Evolutionary conservation across 2,329 filamentous ascomycete species (phyloP).

Genomic region (Sarocladiaceae sp.): DNA sequence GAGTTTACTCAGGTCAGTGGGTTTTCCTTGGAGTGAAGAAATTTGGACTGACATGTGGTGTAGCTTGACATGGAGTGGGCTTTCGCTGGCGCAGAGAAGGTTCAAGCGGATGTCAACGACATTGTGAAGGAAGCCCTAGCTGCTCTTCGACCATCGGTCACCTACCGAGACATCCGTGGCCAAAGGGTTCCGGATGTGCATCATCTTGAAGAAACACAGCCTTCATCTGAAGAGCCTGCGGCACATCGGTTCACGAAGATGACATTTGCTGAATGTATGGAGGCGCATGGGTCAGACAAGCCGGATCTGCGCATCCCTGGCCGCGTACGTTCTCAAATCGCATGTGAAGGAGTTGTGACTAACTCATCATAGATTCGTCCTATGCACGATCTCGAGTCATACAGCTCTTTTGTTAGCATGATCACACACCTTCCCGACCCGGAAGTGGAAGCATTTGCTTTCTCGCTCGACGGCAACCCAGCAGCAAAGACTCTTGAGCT

Average conservation of each 20-base stretch:
- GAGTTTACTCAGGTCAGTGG: constrained; percentile 80
- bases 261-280: constrained; percentile 56
- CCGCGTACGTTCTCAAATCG: constrained; percentile 39
- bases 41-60: constrained; percentile 7
- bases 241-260: constrained; percentile 29
- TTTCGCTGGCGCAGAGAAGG: constrained; percentile 57
- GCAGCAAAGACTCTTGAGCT: constrained; percentile 55
- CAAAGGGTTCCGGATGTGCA: constrained; percentile 25
- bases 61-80: constrained; percentile 92
- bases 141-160: constrained; percentile 27
- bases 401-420: constrained; percentile 67
- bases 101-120: constrained; percentile 30
- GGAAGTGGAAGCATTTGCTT: constrained; percentile 69
- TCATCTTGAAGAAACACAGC: constrained; percentile 11
- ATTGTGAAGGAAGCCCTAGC: constrained; percentile 26
- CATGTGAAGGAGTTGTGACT: not conserved
- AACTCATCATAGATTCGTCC: constrained; percentile 50
- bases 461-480: constrained; percentile 53
- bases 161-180: constrained; percentile 60
- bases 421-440: constrained; percentile 67
- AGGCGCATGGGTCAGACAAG: constrained; percentile 81
- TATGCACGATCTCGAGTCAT: constrained; percentile 53
- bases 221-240: constrained; percentile 15
- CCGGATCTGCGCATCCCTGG: constrained; percentile 78
- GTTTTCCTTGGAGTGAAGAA: not conserved